These are phyloP conservation scores for Cryptosporidium sp. DNA, from an alignment of 169 alveolate genomes.

Conservation along the genomic window DNA sequence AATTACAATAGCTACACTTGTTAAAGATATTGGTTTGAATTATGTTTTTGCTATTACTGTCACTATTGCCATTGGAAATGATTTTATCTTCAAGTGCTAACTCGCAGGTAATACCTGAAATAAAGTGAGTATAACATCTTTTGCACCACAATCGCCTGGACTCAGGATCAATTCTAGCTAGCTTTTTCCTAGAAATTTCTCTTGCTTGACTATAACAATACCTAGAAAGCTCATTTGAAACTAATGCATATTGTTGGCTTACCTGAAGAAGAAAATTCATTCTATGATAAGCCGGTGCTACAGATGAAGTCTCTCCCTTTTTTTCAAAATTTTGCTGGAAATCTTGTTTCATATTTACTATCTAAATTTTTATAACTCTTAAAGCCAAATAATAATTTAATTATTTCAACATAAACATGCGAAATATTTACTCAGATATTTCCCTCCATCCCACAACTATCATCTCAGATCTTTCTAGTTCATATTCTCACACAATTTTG, in stretches of 20 bases:
- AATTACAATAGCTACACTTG: conserved; percentile 3
- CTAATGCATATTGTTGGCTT: conserved; percentile 17
- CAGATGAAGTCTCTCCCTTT: not conserved
- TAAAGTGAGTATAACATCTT: conserved; percentile 25
- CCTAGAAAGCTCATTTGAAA: conserved; percentile 36
- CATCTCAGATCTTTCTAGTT: not conserved
- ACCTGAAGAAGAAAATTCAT: conserved; percentile 26
- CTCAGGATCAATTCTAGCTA: conserved; percentile 27
- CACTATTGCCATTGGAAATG: not conserved
- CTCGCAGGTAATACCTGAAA: conserved; percentile 14
- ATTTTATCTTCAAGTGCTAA: not conserved
- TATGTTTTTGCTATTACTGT: too few species aligned
- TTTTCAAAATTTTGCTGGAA: not conserved
- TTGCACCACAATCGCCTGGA: conserved; percentile 29
- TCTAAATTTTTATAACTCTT: not conserved
- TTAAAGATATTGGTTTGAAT: not conserved
- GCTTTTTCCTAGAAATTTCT: conserved; percentile 30
- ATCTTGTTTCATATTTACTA: not conserved
- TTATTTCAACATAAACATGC: not conserved
- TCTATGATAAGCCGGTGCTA: conserved; percentile 40
- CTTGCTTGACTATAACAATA: conserved; percentile 9
- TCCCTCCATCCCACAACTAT: too few species aligned
- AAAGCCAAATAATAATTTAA: not conserved
- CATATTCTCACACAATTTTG: not conserved
- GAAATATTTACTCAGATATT: too few species aligned